Evolutionary conservation across 306 rosid genomes (phyloP).

Genomic region (Quercus mongolica): DNA sequence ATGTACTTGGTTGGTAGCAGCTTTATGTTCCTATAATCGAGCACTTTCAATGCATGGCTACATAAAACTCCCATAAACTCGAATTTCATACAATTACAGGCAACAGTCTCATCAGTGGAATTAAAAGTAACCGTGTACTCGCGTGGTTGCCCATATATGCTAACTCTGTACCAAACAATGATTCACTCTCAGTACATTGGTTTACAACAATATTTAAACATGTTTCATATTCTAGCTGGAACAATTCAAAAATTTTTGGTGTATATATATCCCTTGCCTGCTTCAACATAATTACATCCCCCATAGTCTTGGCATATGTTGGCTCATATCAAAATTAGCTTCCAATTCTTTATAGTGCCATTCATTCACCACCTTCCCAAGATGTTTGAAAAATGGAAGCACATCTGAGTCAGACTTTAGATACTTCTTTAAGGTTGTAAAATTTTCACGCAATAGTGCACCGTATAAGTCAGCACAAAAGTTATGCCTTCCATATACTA

Average conservation of each 20-base stretch:
- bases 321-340: constrained; percentile 48
- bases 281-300: constrained; percentile 47
- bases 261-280: constrained; percentile 55
- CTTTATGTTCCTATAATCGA: constrained; percentile 54
- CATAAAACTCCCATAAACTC: constrained; percentile 57
- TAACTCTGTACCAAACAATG: constrained; percentile 44
- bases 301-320: constrained; percentile 47
- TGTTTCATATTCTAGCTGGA: constrained; percentile 56
- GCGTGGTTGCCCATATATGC: constrained; percentile 40
- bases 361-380: constrained; percentile 42
- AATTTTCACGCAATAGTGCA: constrained; percentile 31
- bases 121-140: constrained; percentile 48
- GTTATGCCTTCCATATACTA: constrained; percentile 36
- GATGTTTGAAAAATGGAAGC: constrained; percentile 45
- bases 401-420: constrained; percentile 36
- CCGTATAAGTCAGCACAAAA: constrained; percentile 49
- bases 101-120: constrained; percentile 38
- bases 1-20: constrained; percentile 48
- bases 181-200: constrained; percentile 31
- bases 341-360: constrained; percentile 59
- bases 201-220: constrained; percentile 48
- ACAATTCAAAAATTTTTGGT: constrained; percentile 42
- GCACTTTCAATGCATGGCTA: constrained; percentile 56
- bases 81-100: constrained; percentile 63
- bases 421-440: constrained; percentile 41